phyloP scores from a whole-genome alignment of 805 yeast genomes.

The Wickerhamiella domercqiae region DNA sequence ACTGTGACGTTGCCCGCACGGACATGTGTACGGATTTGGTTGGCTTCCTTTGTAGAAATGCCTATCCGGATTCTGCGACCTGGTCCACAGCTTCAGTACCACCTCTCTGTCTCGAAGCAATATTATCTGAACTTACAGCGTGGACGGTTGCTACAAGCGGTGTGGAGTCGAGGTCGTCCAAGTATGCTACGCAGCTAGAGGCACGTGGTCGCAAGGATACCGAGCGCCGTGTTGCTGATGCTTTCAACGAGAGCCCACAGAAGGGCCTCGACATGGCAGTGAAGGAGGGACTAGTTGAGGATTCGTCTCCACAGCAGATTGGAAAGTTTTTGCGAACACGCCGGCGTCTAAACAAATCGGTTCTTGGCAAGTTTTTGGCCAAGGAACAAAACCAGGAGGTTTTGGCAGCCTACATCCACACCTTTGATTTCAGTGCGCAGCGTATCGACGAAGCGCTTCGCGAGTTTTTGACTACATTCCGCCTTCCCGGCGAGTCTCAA shows the following conservation, averaged over 20 bases:
- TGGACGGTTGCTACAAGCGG: constrained; percentile 11
- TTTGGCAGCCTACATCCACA: constrained; percentile 45
- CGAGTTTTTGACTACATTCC: constrained; percentile 60
- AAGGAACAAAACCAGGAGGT: constrained; percentile 52
- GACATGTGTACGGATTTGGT: constrained; percentile 58
- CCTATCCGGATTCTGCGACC: constrained; percentile 73
- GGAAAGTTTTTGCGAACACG: constrained; percentile 69
- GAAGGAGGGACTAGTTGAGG: constrained; percentile 48
- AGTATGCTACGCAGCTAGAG: constrained; percentile 5
- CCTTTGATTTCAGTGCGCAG: constrained; percentile 59
- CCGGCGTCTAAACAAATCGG: constrained; percentile 71
- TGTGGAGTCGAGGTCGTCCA: constrained; percentile 1
- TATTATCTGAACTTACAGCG: constrained; percentile 47
- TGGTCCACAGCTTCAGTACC: constrained; percentile 77
- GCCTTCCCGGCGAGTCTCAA: constrained; percentile 95
- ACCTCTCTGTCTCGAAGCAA: constrained; percentile 82
- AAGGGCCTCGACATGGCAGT: constrained; percentile 52
- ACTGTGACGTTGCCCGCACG: constrained; percentile 76
- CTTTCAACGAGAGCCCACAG: constrained; percentile 65
- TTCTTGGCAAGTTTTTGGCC: constrained; percentile 73
- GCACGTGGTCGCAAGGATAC: constrained; percentile 38
- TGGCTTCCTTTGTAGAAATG: constrained; percentile 56
- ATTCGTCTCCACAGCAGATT: constrained; percentile 36
- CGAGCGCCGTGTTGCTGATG: constrained; percentile 58
- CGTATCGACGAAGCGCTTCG: constrained; percentile 91